A percentile compares a stretch with the other conserved stretches of the same genome.
Conservation (phyloP, 2,329 filamentous ascomycete species). For the Pochonia chlamydosporia region DNA sequence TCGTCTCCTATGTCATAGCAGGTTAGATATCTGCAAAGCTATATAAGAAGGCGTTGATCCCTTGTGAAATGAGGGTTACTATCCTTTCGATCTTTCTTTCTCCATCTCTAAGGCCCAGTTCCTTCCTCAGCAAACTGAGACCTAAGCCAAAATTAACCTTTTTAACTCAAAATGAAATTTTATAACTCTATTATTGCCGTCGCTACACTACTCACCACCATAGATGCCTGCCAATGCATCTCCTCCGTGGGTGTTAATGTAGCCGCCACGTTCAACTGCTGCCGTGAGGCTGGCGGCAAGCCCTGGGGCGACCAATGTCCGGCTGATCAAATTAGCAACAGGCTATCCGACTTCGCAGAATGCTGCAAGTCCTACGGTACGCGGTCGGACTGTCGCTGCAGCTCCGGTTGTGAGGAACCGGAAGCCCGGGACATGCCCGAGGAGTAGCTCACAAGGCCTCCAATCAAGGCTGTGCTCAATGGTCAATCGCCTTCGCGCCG, state of each 20-base stretch:
- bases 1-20: too few species aligned
- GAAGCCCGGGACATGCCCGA: too few species aligned
- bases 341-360: neutral
- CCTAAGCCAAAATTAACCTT: too few species aligned
- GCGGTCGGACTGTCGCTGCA: conserved; percentile 1
- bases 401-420: conserved; percentile 4
- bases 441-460: too few species aligned
- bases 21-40: too few species aligned
- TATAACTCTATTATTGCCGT: neutral
- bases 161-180: conserved; percentile 7
- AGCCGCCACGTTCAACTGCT: neutral
- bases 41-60: too few species aligned
- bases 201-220: conserved; percentile 1
- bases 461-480: too few species aligned
- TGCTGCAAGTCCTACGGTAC: neutral
- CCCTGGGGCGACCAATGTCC: neutral
- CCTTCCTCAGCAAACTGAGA: too few species aligned
- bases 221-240: conserved; percentile 6
- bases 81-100: too few species aligned
- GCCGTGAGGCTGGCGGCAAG: neutral
- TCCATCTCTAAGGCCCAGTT: too few species aligned
- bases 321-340: conserved; percentile 1
- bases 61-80: too few species aligned
- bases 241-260: neutral
- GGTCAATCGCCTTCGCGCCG: too few species aligned